These are phyloP conservation scores for Dactylonectria macrodidyma DNA, from an alignment of 2,329 filamentous ascomycete genomes.

Conservation along the genomic window DNA sequence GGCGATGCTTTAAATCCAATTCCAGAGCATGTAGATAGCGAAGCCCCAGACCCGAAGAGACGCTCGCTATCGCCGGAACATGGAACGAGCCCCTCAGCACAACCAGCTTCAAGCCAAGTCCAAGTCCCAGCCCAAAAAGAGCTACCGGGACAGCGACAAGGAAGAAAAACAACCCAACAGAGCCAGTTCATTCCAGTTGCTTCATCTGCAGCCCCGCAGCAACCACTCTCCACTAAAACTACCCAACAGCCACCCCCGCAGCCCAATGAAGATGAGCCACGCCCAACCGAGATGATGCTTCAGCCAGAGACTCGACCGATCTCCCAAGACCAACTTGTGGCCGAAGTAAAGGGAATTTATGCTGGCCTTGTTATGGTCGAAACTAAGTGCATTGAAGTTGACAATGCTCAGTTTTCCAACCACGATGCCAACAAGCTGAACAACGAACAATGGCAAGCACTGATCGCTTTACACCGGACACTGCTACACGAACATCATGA, in stretches of 20 bases:
- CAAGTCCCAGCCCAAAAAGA: too few species aligned
- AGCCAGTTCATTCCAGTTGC: too few species aligned
- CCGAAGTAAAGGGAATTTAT: constrained; percentile 89
- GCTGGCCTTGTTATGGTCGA: constrained; percentile 89
- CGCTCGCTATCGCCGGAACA: constrained; percentile 17
- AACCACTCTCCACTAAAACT: constrained; percentile 11
- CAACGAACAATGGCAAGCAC: too few species aligned
- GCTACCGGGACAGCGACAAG: too few species aligned
- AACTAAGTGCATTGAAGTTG: constrained; percentile 87
- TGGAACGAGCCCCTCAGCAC: neutral
- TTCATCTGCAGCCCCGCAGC: neutral
- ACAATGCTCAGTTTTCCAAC: constrained; percentile 71
- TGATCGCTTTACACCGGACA: too few species aligned
- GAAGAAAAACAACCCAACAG: too few species aligned
- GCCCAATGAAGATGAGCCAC: constrained; percentile 3
- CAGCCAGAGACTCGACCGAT: constrained; percentile 71
- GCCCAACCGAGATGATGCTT: constrained; percentile 26
- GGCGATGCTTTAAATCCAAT: constrained; percentile 2
- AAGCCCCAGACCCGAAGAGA: neutral
- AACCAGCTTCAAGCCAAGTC: neutral
- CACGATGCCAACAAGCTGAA: constrained; percentile 60
- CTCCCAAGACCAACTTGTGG: constrained; percentile 82
- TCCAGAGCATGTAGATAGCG: neutral
- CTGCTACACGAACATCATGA: too few species aligned
- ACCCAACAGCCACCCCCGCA: constrained; percentile 70